Percentiles rank a stretch among this genome's conserved stretches.
Evolutionary conservation across 31 red algal species (phyloP).

Genomic region (Odonthalia washingtoniensis): DNA sequence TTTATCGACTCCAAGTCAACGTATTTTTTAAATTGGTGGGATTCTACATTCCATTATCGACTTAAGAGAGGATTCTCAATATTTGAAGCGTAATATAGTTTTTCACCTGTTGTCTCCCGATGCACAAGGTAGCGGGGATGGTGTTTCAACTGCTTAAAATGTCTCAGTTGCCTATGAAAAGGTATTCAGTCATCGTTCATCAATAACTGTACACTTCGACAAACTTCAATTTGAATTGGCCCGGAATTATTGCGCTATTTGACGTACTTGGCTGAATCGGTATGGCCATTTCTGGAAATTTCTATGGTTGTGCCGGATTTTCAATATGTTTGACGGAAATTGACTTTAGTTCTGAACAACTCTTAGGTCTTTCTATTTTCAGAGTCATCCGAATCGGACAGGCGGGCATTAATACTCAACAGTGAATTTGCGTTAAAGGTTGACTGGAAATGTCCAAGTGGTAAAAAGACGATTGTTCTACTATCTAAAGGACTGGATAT

Average conservation of each 20-base stretch:
- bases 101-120: conserved; percentile 19
- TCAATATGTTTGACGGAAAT: conserved; percentile 60
- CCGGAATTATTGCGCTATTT: conserved; percentile 72
- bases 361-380: conserved; percentile 58
- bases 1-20: conserved; percentile 28
- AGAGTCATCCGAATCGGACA: conserved; percentile 44
- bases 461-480: conserved; percentile 54
- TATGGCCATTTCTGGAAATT: conserved; percentile 71
- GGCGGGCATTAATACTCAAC: conserved; percentile 64
- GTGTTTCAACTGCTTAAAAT: conserved; percentile 14
- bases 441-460: conserved; percentile 70
- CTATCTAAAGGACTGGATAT: conserved; percentile 57
- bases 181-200: conserved; percentile 35
- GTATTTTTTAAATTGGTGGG: conserved; percentile 54
- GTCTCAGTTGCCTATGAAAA: conserved; percentile 69
- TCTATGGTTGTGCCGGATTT: conserved; percentile 69
- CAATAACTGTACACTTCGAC: conserved; percentile 56
- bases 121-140: neutral
- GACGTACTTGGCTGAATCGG: conserved; percentile 56
- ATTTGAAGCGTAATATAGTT: conserved; percentile 14
- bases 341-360: conserved; percentile 53
- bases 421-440: conserved; percentile 71
- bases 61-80: conserved; percentile 39
- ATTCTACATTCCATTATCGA: conserved; percentile 38
- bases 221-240: conserved; percentile 51